Conservation (phyloP, 257 asterid species). For the Ajuga chamaepitys region DNA sequence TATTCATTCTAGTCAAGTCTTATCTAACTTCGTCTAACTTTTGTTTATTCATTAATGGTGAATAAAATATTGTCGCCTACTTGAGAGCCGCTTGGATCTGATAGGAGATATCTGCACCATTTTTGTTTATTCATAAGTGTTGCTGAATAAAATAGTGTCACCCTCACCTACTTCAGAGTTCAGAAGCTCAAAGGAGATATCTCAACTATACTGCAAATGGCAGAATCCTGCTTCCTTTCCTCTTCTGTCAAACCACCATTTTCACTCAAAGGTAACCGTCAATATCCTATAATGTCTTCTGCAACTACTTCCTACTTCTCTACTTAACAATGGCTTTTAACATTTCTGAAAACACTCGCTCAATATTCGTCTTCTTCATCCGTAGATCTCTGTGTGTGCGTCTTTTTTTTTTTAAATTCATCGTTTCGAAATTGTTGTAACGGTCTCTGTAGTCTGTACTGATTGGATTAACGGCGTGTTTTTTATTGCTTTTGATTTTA, state of each 20-base stretch:
- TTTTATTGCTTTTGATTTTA: no score
- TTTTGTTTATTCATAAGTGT: no score
- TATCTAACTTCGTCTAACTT: no score
- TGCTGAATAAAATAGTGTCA: no score
- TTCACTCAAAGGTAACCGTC: constrained; percentile 11
- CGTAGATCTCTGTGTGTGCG: not conserved
- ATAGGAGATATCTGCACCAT: no score
- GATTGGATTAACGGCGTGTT: no score
- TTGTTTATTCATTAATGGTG: no score
- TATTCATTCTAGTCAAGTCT: no score
- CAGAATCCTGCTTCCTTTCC: constrained; percentile 23
- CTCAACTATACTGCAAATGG: constrained; percentile 11
- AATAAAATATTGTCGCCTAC: no score
- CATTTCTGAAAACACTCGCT: not conserved
- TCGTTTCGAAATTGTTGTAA: not conserved
- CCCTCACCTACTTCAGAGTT: no score
- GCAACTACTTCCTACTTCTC: not conserved
- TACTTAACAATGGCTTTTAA: not conserved
- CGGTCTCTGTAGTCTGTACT: not conserved
- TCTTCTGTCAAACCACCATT: constrained; percentile 15
- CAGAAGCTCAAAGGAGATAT: not conserved
- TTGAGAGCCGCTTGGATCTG: no score
- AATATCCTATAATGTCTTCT: not conserved
- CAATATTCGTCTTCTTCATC: not conserved
- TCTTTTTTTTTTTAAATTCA: not conserved